Base-by-base conservation (phyloP, 2,329 filamentous ascomycete genomes). In the Berkeleyomyces basicola region DNA sequence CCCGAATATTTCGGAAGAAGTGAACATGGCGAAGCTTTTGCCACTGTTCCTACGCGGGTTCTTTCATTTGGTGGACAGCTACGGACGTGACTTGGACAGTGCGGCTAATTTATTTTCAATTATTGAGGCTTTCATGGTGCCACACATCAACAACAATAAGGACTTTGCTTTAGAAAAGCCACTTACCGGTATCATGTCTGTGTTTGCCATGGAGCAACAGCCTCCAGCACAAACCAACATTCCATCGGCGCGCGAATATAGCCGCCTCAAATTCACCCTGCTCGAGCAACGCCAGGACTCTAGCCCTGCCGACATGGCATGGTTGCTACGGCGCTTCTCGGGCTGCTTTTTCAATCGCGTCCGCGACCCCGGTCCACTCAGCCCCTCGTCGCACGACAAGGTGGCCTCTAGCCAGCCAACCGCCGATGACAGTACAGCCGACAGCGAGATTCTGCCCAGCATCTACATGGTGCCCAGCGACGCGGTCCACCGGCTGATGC, bases 401-500 rank as follows among this genome's bases (percentile, higher is more conserved):
- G 33, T 55, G 10, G n/a, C 51, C n/a, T n/a, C 16, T 14, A 55
- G 43, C 14, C 43, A 16, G 23, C 23, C 37, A 31, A 49, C 31
- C 10, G 11, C 36, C 16, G 47, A 37, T 16, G 49, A 36, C 36
- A 10, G 16, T 2, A 44, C 7, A 16, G 33, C 44, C 3, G 23
- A 59, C 14, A n/a, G 23, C 10, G 55, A 53, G 11, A 59, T 44
- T 3, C 43, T 47, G 11, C 42, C 42, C 44, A 47, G 51, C 33
- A 55, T 55, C 6, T 49, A 62, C 11, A 44, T 47, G 5, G 37
- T 64, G 4, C 47, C 57, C 31, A 55, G 49, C 23, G 57, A 62
- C 5, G 57, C 63, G 7, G 44, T 65, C 4, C 63, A 65, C 53
- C 49, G 40, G 10, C 49, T 65, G 14, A 77, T 90, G 70, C 78